Base-by-base conservation (phyloP, 2,329 filamentous ascomycete species). In the Fusarium sp. region DNA sequence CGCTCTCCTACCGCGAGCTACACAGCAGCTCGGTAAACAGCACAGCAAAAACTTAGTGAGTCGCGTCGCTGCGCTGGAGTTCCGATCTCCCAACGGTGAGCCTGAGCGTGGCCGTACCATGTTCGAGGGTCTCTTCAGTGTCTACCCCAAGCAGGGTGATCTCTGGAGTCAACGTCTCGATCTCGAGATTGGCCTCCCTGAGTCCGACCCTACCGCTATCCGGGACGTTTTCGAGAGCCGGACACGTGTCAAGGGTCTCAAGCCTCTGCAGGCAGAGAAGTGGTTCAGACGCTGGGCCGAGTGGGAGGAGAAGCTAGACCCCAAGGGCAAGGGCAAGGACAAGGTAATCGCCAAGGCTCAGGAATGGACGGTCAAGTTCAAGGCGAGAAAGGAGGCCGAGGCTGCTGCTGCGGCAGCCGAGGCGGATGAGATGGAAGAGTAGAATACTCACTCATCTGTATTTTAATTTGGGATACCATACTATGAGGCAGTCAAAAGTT, bases 151-250 rank as follows among this genome's bases (percentile, higher is more conserved):
- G 83, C 92, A 93, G 77, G 88, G 93, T 61, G 94, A 97, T 76
- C 83, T 98, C 50, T 98, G 95, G 95, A 96, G 93, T 78, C 90
- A 97, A 79, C 89, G 97, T 68, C 81, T 97, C 2, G 94, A 97
- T 75, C 85, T 97, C 56, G 96, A 99, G 81, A 85, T 89, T 63
- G 84, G 86, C 17, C 85, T 84, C 34, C 83, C 88, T 39, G 85
- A 84, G 15, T 86, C 88, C 32, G 82, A 84, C 39, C 49, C 62
- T 6, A 87, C 81, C 3, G 84, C 84, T 34, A 86, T 94, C 26
- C 85, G 94, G 46, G 89, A 90, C 62, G 81, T 98, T 46, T 98
- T 96, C 76, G 93, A 97, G 81, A 85, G 94, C 42, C 91, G 94
- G 74, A 83, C 86, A 24, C 88, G 86, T 70, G 85, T 85, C 36